A percentile compares a stretch with the other conserved stretches of the same genome.
These are phyloP conservation scores for Aspergillus asperescens DNA, from an alignment of 495 filamentous ascomycete genomes.

Conservation along the genomic window DNA sequence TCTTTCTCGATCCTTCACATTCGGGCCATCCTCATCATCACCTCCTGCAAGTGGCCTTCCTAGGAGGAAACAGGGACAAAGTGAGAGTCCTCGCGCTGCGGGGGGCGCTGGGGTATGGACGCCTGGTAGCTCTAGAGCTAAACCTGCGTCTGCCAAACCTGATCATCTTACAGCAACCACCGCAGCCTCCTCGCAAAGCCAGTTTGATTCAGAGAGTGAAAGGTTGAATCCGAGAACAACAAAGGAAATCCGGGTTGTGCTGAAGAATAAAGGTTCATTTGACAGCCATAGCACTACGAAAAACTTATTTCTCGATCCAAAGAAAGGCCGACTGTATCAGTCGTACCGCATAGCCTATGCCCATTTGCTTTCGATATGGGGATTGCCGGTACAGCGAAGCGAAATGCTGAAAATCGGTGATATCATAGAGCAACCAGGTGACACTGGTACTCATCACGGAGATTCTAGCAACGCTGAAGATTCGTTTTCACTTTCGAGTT, in stretches of 20 bases:
- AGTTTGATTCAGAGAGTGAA: constrained; percentile 47
- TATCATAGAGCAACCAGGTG: constrained; percentile 13
- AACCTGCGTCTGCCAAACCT: constrained; percentile 25
- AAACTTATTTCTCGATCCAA: constrained; percentile 63
- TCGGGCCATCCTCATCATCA: constrained; percentile 60
- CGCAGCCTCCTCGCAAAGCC: constrained; percentile 28
- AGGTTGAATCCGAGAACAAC: constrained; percentile 23
- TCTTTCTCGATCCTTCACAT: constrained; percentile 65
- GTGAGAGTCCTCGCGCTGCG: constrained; percentile 58
- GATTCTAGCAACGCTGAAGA: constrained; percentile 22
- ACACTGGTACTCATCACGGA: constrained; percentile 19
- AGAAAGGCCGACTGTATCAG: constrained; percentile 53
- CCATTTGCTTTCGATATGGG: constrained; percentile 75
- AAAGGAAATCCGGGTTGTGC: constrained; percentile 51
- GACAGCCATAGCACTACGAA: constrained; percentile 68
- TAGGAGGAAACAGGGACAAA: constrained; percentile 61
- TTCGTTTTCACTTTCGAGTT: constrained; percentile 20
- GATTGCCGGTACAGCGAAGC: constrained; percentile 64
- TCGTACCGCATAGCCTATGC: constrained; percentile 78
- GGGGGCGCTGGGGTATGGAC: constrained; percentile 61
- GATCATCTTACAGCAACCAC: constrained; percentile 31
- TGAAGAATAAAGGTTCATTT: constrained; percentile 73
- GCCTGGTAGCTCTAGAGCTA: constrained; percentile 53
- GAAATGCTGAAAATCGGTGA: constrained; percentile 75
- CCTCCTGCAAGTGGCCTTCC: constrained; percentile 46